Conservation (phyloP, 345 rosid genomes). For the Physaria fendleri region DNA sequence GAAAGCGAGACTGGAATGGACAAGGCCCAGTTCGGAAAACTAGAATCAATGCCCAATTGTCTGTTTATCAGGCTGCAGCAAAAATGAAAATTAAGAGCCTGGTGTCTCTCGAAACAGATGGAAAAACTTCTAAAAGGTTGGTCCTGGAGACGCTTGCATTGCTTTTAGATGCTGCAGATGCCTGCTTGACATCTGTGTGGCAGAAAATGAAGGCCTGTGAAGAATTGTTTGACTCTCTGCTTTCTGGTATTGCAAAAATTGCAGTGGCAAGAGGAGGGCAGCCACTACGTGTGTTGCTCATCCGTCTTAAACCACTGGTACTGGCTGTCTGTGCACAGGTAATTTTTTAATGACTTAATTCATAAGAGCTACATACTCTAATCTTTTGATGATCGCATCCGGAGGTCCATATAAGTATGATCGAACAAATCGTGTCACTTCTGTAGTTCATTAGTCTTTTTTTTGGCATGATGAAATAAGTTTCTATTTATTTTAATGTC, state of each 20-base stretch:
- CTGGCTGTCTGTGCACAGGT: slow-evolving; percentile 90
- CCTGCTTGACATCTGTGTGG: slow-evolving; percentile 91
- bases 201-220: slow-evolving; percentile 85
- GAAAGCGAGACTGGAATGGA: slow-evolving; percentile 92
- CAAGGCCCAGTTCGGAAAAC: slow-evolving; percentile 76
- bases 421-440: slow-evolving; percentile 2
- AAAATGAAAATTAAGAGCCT: slow-evolving; percentile 75
- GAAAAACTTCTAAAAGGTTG: slow-evolving; percentile 78
- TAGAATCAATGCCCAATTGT: slow-evolving; percentile 73
- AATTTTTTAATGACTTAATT: slow-evolving; percentile 18
- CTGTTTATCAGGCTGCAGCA: slow-evolving; percentile 79
- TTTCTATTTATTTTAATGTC: slow-evolving; percentile 3
- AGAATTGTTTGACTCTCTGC: slow-evolving; percentile 76
- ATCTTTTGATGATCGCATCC: not conserved
- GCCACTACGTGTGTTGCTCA: slow-evolving; percentile 87
- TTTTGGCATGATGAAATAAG: not conserved
- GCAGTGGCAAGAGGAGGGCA: slow-evolving; percentile 91
- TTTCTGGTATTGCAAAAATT: slow-evolving; percentile 77
- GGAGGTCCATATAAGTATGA: not conserved
- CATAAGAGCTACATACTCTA: slow-evolving; percentile 4
- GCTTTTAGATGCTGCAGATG: slow-evolving; percentile 84
- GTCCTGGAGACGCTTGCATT: slow-evolving; percentile 83
- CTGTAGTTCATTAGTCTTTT: not conserved
- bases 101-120: slow-evolving; percentile 71
- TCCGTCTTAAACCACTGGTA: slow-evolving; percentile 88